Evolutionary conservation across 768 basidiomycete species (phyloP).

Genomic region (Baorangia bicolor): DNA sequence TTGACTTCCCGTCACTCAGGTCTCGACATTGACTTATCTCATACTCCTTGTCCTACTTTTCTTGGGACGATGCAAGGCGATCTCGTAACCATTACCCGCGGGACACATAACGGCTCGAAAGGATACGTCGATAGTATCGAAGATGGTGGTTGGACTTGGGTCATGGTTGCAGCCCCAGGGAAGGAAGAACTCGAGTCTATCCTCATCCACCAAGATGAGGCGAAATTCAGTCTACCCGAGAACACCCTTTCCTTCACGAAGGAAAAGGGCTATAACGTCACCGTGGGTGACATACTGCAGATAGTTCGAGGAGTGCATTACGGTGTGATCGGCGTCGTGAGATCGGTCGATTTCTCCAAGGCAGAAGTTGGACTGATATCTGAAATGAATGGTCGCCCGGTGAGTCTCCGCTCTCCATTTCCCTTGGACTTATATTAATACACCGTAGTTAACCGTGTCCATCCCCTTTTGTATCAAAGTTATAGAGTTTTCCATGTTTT

Average conservation of each 20-base stretch:
- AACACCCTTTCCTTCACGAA: not conserved
- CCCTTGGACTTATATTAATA: not conserved
- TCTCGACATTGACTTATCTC: not conserved
- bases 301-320: not conserved
- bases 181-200: not conserved
- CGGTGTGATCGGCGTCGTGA: not conserved
- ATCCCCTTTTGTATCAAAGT: not conserved
- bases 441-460: not conserved
- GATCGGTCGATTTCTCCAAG: not conserved
- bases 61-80: not conserved
- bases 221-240: not conserved
- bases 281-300: not conserved
- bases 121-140: not conserved
- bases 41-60: not conserved
- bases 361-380: not conserved
- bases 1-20: not conserved
- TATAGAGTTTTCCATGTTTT: not conserved
- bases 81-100: not conserved
- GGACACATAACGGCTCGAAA: not conserved
- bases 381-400: not conserved
- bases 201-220: not conserved
- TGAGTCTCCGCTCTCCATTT: not conserved
- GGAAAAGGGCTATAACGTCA: not conserved
- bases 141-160: not conserved
- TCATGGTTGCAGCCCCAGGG: not conserved